Evolutionary conservation across 805 yeast species (phyloP).

Genomic region (Monosporozyma unispora): DNA sequence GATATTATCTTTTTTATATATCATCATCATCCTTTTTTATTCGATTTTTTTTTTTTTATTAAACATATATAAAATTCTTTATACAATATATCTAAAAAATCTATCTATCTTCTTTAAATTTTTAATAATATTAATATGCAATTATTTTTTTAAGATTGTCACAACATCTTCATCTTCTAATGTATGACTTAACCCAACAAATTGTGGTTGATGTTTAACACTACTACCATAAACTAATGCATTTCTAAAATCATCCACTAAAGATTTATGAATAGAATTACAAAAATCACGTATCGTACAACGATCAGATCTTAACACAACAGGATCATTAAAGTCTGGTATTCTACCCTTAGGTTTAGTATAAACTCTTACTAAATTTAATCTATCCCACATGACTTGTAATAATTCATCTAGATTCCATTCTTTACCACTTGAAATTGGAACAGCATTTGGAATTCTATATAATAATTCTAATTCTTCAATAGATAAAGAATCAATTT

Average conservation of each 20-base stretch:
- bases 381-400: slow-evolving; percentile 91
- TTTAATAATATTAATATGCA: background rate
- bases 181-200: slow-evolving; percentile 77
- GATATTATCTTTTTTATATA: too few relatives aligned
- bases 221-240: slow-evolving; percentile 91
- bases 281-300: slow-evolving; percentile 92
- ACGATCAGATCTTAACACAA: slow-evolving; percentile 74
- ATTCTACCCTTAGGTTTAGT: slow-evolving; percentile 92
- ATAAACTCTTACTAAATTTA: slow-evolving; percentile 87
- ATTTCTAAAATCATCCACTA: slow-evolving; percentile 86
- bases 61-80: background rate
- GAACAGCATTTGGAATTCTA: slow-evolving; percentile 94
- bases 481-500: slow-evolving; percentile 88
- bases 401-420: slow-evolving; percentile 95
- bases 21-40: too few relatives aligned
- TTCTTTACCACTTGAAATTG: slow-evolving; percentile 89
- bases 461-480: slow-evolving; percentile 86
- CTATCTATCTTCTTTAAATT: background rate
- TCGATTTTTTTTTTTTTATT: too few relatives aligned
- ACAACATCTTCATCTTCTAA: slow-evolving; percentile 96
- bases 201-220: slow-evolving; percentile 96
- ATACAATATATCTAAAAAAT: background rate
- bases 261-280: slow-evolving; percentile 88
- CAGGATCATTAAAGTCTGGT: slow-evolving; percentile 94
- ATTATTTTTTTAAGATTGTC: slow-evolving; percentile 71